A percentile compares a stretch with the other conserved stretches of the same genome.
These are phyloP conservation scores for Penicillium fimorum DNA, from an alignment of 495 filamentous ascomycete genomes.

Conservation along the genomic window DNA sequence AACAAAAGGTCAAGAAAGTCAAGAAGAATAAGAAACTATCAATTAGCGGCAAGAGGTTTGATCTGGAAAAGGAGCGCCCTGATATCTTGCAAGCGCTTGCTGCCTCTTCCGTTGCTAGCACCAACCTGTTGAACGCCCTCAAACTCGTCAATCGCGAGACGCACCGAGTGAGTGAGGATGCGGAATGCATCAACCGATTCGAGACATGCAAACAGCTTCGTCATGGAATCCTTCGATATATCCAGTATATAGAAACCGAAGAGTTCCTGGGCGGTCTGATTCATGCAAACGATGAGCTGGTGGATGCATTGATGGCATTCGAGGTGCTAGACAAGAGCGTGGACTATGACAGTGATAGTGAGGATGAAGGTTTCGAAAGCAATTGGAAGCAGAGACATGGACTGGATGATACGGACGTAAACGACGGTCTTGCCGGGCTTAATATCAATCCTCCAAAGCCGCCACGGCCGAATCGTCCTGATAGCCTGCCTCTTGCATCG, in stretches of 20 bases:
- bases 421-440: constrained; percentile 42
- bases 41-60: constrained; percentile 57
- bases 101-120: constrained; percentile 80
- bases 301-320: constrained; percentile 90
- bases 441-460: constrained; percentile 43
- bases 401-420: constrained; percentile 29
- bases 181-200: constrained; percentile 70
- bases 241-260: constrained; percentile 79
- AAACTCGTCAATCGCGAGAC: constrained; percentile 89
- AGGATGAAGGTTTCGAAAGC: constrained; percentile 48
- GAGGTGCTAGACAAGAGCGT: constrained; percentile 94
- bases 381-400: constrained; percentile 34
- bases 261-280: constrained; percentile 78
- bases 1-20: constrained; percentile 38
- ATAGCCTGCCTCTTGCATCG: constrained; percentile 31
- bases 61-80: constrained; percentile 82
- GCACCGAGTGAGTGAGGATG: constrained; percentile 82
- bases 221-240: constrained; percentile 82
- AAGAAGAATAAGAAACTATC: constrained; percentile 39
- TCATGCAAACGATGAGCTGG: constrained; percentile 80
- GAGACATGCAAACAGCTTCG: constrained; percentile 83
- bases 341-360: constrained; percentile 94
- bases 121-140: constrained; percentile 84
- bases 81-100: constrained; percentile 80
- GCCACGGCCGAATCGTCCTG: constrained; percentile 37